These are phyloP conservation scores for Plasmodium relictum DNA, from an alignment of 169 alveolate species.

Conservation along the genomic window DNA sequence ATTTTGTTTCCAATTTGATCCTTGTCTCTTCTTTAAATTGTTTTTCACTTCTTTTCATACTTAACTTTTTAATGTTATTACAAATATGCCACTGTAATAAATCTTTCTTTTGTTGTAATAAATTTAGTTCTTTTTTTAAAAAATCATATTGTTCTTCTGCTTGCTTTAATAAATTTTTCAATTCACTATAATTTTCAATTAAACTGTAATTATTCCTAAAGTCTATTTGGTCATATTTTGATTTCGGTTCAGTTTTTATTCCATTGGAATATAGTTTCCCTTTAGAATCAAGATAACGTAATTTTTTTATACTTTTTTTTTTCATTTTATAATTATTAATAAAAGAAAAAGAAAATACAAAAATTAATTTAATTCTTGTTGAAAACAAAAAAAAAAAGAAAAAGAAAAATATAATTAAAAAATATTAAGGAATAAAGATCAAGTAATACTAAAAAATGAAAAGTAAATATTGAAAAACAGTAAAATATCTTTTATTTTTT, in stretches of 20 bases:
- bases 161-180: slow-evolving; percentile 17
- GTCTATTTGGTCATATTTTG: not conserved
- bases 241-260: slow-evolving; percentile 4
- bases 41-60: slow-evolving; percentile 66
- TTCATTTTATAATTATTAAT: slow-evolving; percentile 20
- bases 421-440: not conserved
- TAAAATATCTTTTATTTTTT: not conserved
- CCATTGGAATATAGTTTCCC: slow-evolving; percentile 57
- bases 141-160: slow-evolving; percentile 39
- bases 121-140: slow-evolving; percentile 31
- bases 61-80: slow-evolving; percentile 44
- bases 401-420: not conserved
- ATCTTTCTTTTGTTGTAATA: slow-evolving; percentile 45
- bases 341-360: not conserved
- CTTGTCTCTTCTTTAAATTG: slow-evolving; percentile 24
- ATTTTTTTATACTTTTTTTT: slow-evolving; percentile 16
- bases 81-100: slow-evolving; percentile 64
- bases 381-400: no score
- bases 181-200: slow-evolving; percentile 35
- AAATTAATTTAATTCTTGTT: not conserved
- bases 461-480: no score
- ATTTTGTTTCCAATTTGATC: slow-evolving; percentile 34
- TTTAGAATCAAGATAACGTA: slow-evolving; percentile 68
- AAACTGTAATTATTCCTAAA: slow-evolving; percentile 2
- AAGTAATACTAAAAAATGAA: no score